phyloP scores from a whole-genome alignment of 768 basidiomycete species.

The Suillus ampliporus region DNA sequence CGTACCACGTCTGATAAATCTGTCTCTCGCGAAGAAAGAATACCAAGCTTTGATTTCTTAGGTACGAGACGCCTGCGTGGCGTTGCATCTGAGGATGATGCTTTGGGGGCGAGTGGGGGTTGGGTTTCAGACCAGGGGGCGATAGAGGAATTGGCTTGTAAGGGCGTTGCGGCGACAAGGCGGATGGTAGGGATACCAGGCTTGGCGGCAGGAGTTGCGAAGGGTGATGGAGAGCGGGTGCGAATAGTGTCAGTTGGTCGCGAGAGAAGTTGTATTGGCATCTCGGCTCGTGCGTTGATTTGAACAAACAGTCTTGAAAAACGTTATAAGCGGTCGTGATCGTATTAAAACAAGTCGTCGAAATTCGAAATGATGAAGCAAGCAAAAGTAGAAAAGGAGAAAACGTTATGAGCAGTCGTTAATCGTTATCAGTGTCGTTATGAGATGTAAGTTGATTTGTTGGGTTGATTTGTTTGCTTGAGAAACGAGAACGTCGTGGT shows the following conservation, averaged over 20 bases:
- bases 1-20: conserved; percentile 69
- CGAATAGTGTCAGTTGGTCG: conserved; percentile 34
- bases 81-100: conserved; percentile 16
- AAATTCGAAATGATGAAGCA: conserved; percentile 20
- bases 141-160: conserved; percentile 39
- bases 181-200: conserved; percentile 64
- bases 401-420: conserved; percentile 26
- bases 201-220: conserved; percentile 35
- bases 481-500: conserved; percentile 17
- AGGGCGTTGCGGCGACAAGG: conserved; percentile 71
- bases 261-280: conserved; percentile 38
- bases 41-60: conserved; percentile 70
- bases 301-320: conserved; percentile 13
- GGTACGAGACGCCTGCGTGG: conserved; percentile 63
- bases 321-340: conserved; percentile 35
- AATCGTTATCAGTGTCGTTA: conserved; percentile 30
- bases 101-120: conserved; percentile 35
- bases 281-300: conserved; percentile 16
- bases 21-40: conserved; percentile 43
- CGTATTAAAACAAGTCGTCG: conserved; percentile 29
- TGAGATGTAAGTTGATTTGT: conserved; percentile 18
- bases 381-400: conserved; percentile 2
- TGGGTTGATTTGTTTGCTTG: conserved; percentile 21
- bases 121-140: conserved; percentile 26
- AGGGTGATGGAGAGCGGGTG: conserved; percentile 32